Base-by-base conservation (phyloP, 2,329 filamentous ascomycete species). In the Pseudogymnoascus sp. region DNA sequence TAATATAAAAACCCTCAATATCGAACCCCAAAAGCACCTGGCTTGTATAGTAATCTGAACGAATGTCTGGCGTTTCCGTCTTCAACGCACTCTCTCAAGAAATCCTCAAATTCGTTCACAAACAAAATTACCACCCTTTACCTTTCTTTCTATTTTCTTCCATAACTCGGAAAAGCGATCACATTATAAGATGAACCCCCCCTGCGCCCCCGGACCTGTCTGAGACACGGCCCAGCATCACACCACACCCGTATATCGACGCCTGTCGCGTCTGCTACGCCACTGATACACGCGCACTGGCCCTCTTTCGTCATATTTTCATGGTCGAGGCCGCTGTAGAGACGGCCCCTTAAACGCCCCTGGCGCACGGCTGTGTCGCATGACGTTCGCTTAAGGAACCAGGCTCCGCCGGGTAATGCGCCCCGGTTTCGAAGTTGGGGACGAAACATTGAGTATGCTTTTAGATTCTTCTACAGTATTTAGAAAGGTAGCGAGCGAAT, bases 161-260 rank as follows among this genome's bases (percentile, higher is more conserved):
- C n/a, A 52, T n/a, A 52, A 52, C 45, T 48, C 21, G 45, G 45
- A 52, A 52, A 52, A 52, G 45, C 45, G 33, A 52, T 52, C 45
- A 7, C 26, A 52, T 52, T 52, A 52, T 52, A 52, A 52, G 45
- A 52, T 52, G 45, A 52, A 52, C 23, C 28, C 23, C 2, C 23
- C 41, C 41, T 10, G 9, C 5, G 45, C 45, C 45, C 23, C 45
- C n/a, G 45, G 26, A n/a, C n/a, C 26, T 1, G 3, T 30, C 45
- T 52, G 45, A 52, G 45, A 52, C 45, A 52, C 45, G 3, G 45
- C 45, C 45, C 45, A 52, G 26, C 45, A 30, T 52, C 26, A 15
- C 23, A 52, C 26, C 45, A 19, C 26, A 52, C 45, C 45, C 45
- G 26, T 10, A 52, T 52, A 30, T 52, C 26, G 26, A 52, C 45